Evolutionary conservation across 2,329 filamentous ascomycete genomes (phyloP).

Genomic region (Colletotrichum graminicola): DNA sequence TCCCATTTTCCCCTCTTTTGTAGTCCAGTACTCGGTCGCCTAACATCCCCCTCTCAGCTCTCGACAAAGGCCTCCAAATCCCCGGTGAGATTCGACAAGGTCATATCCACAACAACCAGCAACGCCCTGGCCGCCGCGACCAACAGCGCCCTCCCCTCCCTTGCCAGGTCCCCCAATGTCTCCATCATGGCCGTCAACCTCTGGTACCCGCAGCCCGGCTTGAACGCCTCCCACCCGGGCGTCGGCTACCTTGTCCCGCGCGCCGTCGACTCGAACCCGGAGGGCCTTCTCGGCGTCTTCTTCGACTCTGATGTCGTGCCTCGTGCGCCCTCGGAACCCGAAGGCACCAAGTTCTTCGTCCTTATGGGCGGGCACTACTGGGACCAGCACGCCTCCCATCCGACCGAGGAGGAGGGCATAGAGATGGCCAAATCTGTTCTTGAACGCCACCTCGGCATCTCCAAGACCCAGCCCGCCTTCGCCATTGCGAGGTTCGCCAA

Average conservation of each 20-base stretch:
- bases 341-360: conserved; percentile 73
- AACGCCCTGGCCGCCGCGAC: conserved; percentile 57
- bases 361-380: conserved; percentile 97
- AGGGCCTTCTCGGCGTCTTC: conserved; percentile 88
- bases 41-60: conserved; percentile 47
- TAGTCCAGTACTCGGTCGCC: neutral
- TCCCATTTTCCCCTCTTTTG: neutral
- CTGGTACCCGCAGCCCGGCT: conserved; percentile 76
- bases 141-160: conserved; percentile 57
- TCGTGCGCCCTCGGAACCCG: conserved; percentile 50
- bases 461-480: conserved; percentile 67
- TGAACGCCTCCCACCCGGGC: conserved; percentile 73
- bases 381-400: conserved; percentile 81
- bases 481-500: conserved; percentile 68
- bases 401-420: conserved; percentile 74
- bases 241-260: conserved; percentile 95
- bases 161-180: conserved; percentile 72
- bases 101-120: conserved; percentile 73
- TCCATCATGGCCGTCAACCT: conserved; percentile 95
- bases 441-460: conserved; percentile 80
- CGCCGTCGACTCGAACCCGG: conserved; percentile 80
- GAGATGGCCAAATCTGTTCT: conserved; percentile 78
- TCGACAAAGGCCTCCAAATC: conserved; percentile 44
- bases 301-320: conserved; percentile 79
- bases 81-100: conserved; percentile 62